Percentiles rank a stretch among this genome's conserved stretches.
Evolutionary conservation across 371 early-diverging fungal genomes (phyloP).

Genomic region (Syncephalastrum monosporum): DNA sequence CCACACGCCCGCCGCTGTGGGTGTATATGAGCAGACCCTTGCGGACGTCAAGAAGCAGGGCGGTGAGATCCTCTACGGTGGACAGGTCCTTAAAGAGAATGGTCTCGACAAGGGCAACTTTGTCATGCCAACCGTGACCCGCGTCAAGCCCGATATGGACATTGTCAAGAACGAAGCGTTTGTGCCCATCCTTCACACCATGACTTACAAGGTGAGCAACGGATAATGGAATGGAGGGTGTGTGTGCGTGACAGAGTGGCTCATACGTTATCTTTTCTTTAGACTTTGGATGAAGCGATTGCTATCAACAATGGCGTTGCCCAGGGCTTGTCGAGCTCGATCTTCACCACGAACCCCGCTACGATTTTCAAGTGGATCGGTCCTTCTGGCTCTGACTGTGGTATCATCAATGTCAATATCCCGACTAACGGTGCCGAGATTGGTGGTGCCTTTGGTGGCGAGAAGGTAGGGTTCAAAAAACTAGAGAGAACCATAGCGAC

Average conservation of each 20-base stretch:
- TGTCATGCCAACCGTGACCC: conserved; percentile 94
- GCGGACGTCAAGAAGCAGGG: conserved; percentile 80
- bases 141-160: conserved; percentile 69
- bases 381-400: conserved; percentile 93
- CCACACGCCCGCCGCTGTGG: conserved; percentile 85
- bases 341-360: conserved; percentile 83
- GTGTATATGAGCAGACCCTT: conserved; percentile 72
- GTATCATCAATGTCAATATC: conserved; percentile 96
- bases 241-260: background rate
- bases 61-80: conserved; percentile 87
- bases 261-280: conserved; percentile 2
- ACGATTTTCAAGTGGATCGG: conserved; percentile 95
- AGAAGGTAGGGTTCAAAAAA: conserved; percentile 53
- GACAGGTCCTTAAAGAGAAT: conserved; percentile 62
- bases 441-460: conserved; percentile 97
- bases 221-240: no score
- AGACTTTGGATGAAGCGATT: conserved; percentile 86
- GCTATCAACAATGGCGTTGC: conserved; percentile 85
- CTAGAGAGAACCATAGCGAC: no score
- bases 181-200: conserved; percentile 92
- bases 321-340: conserved; percentile 88
- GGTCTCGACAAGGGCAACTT: conserved; percentile 74
- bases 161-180: conserved; percentile 94
- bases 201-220: conserved; percentile 66
- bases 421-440: conserved; percentile 98